Percentiles rank a stretch among this genome's conserved stretches.
Evolutionary conservation across 352 stramenopile genomes (phyloP).

Genomic region (Phytophthora macrochlamydospora): DNA sequence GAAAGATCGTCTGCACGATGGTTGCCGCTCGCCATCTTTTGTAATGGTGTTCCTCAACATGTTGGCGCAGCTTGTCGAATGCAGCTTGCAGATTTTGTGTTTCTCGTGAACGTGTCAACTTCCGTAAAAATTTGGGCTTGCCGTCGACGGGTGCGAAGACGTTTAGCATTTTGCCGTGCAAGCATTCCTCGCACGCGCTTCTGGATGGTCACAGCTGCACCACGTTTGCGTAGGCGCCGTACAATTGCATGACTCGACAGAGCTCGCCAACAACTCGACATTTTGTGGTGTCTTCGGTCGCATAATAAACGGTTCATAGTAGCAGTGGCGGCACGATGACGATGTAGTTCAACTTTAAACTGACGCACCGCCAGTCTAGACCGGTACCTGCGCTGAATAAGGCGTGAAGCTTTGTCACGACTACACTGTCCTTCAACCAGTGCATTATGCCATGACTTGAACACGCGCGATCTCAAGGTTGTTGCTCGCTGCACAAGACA

Average conservation of each 20-base stretch:
- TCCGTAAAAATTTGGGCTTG: constrained; percentile 40
- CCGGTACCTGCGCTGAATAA: constrained; percentile 52
- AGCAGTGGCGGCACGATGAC: constrained; percentile 51
- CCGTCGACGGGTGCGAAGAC: constrained; percentile 36
- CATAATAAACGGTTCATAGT: constrained; percentile 57
- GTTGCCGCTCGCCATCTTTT: constrained; percentile 11
- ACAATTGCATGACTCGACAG: constrained; percentile 57
- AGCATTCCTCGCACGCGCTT: constrained; percentile 51
- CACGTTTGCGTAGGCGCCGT: constrained; percentile 48
- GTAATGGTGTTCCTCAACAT: constrained; percentile 33
- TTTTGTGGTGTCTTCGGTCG: constrained; percentile 33
- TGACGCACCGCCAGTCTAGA: constrained; percentile 34
- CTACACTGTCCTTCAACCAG: constrained; percentile 12
- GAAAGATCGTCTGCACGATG: constrained; percentile 53
- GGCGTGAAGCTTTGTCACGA: constrained; percentile 23
- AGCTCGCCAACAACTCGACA: constrained; percentile 43
- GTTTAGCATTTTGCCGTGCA: constrained; percentile 38
- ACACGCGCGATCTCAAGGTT: constrained; percentile 18
- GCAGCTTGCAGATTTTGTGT: constrained; percentile 38
- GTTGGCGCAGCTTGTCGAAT: constrained; percentile 35
- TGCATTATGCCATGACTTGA: constrained; percentile 36
- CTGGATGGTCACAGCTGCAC: constrained; percentile 55
- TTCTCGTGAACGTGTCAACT: constrained; percentile 38
- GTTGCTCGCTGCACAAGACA: constrained; percentile 39
- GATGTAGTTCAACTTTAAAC: constrained; percentile 44